Percentiles rank a stretch among this genome's conserved stretches.
Evolutionary conservation across 768 basidiomycete genomes (phyloP).

Genomic region (Pseudohyphozyma bogoriensis): DNA sequence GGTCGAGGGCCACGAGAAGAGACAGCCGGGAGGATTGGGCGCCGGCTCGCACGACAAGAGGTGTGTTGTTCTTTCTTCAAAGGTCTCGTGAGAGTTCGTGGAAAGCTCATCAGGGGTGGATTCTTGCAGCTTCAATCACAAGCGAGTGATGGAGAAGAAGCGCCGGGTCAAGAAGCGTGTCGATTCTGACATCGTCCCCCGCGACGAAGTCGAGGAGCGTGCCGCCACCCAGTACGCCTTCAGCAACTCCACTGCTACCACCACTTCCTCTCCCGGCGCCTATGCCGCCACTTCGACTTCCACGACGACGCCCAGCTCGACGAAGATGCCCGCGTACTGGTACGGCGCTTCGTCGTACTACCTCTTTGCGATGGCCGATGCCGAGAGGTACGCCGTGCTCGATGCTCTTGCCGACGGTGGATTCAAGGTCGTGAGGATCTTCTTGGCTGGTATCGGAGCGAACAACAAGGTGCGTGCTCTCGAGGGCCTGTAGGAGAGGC

Average conservation of each 20-base stretch:
- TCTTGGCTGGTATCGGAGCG: constrained; percentile 19
- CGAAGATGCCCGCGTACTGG: constrained; percentile 4
- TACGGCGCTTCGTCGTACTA: constrained; percentile 34
- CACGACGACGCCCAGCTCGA: neutral
- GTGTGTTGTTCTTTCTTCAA: too few relatives aligned
- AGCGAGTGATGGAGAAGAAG: too few relatives aligned
- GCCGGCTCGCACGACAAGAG: too few relatives aligned
- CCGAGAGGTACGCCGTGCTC: constrained; percentile 27
- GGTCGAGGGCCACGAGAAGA: too few relatives aligned
- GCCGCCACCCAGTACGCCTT: neutral
- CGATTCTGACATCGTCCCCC: too few relatives aligned
- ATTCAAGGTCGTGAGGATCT: constrained; percentile 32
- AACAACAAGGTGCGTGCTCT: constrained; percentile 29
- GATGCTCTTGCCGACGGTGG: constrained; percentile 32
- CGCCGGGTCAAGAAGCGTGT: too few relatives aligned
- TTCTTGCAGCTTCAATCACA: too few relatives aligned
- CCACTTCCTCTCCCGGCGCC: neutral
- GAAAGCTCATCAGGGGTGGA: too few relatives aligned
- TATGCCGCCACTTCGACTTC: neutral
- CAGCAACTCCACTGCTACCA: neutral
- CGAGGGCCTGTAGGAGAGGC: neutral
- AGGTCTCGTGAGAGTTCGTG: too few relatives aligned
- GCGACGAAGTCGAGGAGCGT: too few relatives aligned
- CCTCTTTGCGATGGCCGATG: constrained; percentile 23
- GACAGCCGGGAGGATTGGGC: too few relatives aligned